Base-by-base conservation (phyloP, 2,329 filamentous ascomycete genomes). In the Ascochyta lentis region DNA sequence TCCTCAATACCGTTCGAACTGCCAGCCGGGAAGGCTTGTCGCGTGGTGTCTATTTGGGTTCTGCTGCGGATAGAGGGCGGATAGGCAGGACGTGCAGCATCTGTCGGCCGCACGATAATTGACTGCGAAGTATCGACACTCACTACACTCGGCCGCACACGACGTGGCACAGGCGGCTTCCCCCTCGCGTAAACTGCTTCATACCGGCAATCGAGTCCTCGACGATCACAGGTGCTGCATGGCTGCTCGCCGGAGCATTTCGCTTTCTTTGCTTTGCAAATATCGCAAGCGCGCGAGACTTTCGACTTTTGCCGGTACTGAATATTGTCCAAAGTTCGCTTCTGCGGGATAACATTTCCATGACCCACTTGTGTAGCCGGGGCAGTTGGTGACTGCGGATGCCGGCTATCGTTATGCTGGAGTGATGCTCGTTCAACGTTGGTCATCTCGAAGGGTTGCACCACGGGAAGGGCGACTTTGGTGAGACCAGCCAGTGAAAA, bases 181-280 rank as follows among this genome's bases (percentile, higher is more conserved):
- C 70, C 70, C 22, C 70, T 63, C 9, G 58, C 61, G 34, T 73
- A 71, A 15, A 39, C 40, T 22, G 69, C 60, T 38, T 71, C 57
- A 50, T 70, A 72, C 22, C 60, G 57, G 49, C 69, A 73, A 1
- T 49, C 19, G 1, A 66, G 31, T 2, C 59, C 61, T 35, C 61
- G 54, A 8, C 56, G 57, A 1, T 33, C 50, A 37, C 68, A 73
- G 9, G 39, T 68, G 15, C 54, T 58, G 49, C 70, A 73, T 4
- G 70, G 70, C 33, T 66, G 65, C 4, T 62, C 64, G 16, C 69
- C 68, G 0, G 67, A 67, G 26, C 69, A 73, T 46, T 69, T 70
- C 3, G 63, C 60, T 48, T 73, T 73, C 43, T 64, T 71, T 35
- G 61, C 37, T 44, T 72, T 73, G 65, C 70, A 73, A 9, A 61